Base-by-base conservation (phyloP, 1,139 yeast genomes). In the Candida glucosophila region DNA sequence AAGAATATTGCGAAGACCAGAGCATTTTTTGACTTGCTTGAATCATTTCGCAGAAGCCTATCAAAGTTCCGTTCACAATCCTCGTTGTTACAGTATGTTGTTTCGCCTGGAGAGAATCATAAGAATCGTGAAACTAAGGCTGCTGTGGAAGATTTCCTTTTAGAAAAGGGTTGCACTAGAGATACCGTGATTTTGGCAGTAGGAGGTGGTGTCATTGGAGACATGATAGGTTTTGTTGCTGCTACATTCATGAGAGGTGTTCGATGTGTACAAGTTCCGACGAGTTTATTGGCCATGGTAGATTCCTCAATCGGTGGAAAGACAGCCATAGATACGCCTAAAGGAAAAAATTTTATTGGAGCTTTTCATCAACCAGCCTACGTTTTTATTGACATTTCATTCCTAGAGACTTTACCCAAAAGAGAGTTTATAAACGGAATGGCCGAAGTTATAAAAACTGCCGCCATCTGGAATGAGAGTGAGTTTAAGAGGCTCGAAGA, bases 241-340 rank as follows among this genome's bases (percentile, higher is more conserved):
- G 93, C 98, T 15, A 90, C 98, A 4, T 92, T 90, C 52, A 92
- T 92, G 99, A 73, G 99, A 52, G 99, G 99, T 29, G 95, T 92
- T 11, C 70, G 95, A 36, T 83, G 86, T 33, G 77, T 86, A 22
- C 99, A 92, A 54, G 71, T 92, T 20, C 99, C 99, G 26, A 90
- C 98, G 4, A 81, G 94, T 23, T 61, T 92, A 40, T 65, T 92
- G 39, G 79, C 98, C 6, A 92, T 92, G 99, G 98, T 92, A 12
- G 99, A 92, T 54, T 86, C 97, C 4, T 82, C 96, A 3, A 88
- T 92, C 39, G 99, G 99, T 30, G 99, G 99, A 24, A 92, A 92
- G 52, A 92, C 98, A 19, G 98, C 98, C 22, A 90, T 92, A 34
- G 98, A 92, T 50, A 88, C 97, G n/a, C 95, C 96, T 3, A 57